Conservation (phyloP, 202 grass and related monocot genomes). For the Digitaria exilis region DNA sequence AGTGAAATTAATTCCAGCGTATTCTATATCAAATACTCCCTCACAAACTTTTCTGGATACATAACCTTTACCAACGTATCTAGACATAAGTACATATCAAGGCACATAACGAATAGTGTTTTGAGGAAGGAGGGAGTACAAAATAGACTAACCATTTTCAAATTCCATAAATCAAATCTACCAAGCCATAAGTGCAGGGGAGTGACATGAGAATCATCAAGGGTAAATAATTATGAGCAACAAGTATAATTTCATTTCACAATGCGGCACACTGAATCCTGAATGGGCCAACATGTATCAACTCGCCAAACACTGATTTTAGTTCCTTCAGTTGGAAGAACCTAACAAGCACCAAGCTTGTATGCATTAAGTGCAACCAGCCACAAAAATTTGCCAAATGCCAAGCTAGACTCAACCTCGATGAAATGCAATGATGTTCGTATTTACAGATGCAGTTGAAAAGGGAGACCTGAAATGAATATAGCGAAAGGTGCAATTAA, state of each 20-base stretch:
- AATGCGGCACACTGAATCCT: not conserved
- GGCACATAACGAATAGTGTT: no score
- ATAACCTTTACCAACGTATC: no score
- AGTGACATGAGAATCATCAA: not conserved
- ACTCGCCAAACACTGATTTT: not conserved
- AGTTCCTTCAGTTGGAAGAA: not conserved
- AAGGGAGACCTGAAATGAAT: not conserved
- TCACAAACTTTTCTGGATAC: no score
- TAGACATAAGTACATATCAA: no score
- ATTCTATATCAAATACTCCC: not conserved
- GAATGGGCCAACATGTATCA: not conserved
- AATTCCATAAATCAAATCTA: not conserved
- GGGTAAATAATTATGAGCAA: not conserved
- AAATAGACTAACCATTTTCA: not conserved
- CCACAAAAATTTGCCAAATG: not conserved
- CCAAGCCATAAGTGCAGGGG: not conserved
- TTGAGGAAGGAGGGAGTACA: no score
- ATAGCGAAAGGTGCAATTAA: not conserved
- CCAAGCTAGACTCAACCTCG: not conserved
- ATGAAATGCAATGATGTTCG: conserved; percentile 8
- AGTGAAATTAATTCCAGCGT: not conserved
- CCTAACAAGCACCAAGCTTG: conserved; percentile 3
- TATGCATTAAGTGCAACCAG: not conserved
- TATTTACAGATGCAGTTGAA: conserved; percentile 12
- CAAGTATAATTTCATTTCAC: not conserved